Evolutionary conservation across 2,329 filamentous ascomycete species (phyloP).

Genomic region (Alternaria burnsii): DNA sequence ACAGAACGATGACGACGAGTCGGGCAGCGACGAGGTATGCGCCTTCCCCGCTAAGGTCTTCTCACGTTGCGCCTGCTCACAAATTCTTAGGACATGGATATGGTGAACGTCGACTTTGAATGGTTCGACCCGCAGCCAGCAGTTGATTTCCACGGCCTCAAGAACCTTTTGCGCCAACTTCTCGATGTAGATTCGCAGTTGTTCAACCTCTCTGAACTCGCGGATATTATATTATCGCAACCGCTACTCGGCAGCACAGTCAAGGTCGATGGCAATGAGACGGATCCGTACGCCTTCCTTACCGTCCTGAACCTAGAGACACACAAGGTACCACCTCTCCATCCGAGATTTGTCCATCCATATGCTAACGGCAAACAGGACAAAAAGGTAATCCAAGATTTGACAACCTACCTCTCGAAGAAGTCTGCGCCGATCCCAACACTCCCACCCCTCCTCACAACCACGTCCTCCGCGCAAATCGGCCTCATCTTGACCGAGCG

Average conservation of each 20-base stretch:
- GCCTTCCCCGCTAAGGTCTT: constrained; percentile 5
- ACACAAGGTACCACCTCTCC: constrained; percentile 63
- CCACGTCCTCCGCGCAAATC: constrained; percentile 62
- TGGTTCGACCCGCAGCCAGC: constrained; percentile 95
- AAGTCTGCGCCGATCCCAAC: constrained; percentile 63
- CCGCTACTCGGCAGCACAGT: constrained; percentile 90
- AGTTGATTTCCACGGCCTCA: constrained; percentile 94
- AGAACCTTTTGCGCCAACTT: constrained; percentile 87
- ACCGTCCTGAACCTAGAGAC: constrained; percentile 84
- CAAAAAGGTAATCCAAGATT: constrained; percentile 73
- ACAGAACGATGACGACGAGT: constrained; percentile 44
- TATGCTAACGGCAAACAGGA: constrained; percentile 54
- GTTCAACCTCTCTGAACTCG: constrained; percentile 85
- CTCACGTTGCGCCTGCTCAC: constrained; percentile 19
- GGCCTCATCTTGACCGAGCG: constrained; percentile 91
- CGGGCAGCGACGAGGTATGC: constrained; percentile 51
- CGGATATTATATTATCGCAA: constrained; percentile 87
- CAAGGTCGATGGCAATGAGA: constrained; percentile 94
- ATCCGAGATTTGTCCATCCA: too few species aligned
- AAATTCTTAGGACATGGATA: constrained; percentile 76
- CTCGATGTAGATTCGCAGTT: constrained; percentile 87
- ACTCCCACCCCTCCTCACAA: constrained; percentile 50
- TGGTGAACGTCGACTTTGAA: constrained; percentile 96
- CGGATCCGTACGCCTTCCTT: constrained; percentile 90
- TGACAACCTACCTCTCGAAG: constrained; percentile 74